Conservation (phyloP, 2,329 filamentous ascomycete genomes). For the Metarhizium anisopliae region DNA sequence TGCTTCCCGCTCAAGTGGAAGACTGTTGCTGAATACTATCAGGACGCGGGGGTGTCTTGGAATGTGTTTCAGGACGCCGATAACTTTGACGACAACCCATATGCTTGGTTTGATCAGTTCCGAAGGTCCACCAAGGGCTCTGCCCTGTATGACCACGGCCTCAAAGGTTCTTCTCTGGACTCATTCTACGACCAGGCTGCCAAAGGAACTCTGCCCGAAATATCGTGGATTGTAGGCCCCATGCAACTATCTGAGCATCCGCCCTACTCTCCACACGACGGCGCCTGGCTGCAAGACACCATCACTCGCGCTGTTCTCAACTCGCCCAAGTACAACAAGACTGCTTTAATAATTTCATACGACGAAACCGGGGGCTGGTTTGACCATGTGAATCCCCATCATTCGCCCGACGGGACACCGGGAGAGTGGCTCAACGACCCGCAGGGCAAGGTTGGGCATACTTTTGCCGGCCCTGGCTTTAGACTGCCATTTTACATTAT, state of each 20-base stretch:
- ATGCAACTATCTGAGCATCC: slow-evolving; percentile 44
- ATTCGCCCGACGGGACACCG: slow-evolving; percentile 36
- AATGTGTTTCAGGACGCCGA: slow-evolving; percentile 39
- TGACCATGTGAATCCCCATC: slow-evolving; percentile 44
- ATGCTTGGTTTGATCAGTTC: slow-evolving; percentile 44
- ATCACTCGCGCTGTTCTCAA: slow-evolving; percentile 40
- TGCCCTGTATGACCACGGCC: slow-evolving; percentile 33
- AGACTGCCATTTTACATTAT: slow-evolving; percentile 47
- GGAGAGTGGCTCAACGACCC: slow-evolving; percentile 43
- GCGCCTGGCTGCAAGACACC: slow-evolving; percentile 44
- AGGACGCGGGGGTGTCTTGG: slow-evolving; percentile 40
- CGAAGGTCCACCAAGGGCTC: slow-evolving; percentile 33
- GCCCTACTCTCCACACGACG: slow-evolving; percentile 42
- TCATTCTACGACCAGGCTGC: slow-evolving; percentile 40
- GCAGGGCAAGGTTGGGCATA: slow-evolving; percentile 27
- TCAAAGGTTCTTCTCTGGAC: slow-evolving; percentile 37
- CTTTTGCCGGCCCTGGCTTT: slow-evolving; percentile 26
- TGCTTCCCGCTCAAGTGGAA: slow-evolving; percentile 47
- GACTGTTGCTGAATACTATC: slow-evolving; percentile 38
- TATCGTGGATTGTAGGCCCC: slow-evolving; percentile 43
- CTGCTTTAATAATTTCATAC: slow-evolving; percentile 35
- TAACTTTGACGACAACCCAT: slow-evolving; percentile 45
- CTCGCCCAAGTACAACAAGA: slow-evolving; percentile 39
- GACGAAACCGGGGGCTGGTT: slow-evolving; percentile 45
- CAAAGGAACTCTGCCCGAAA: slow-evolving; percentile 39